Evolutionary conservation across 1,284 basidiomycete genomes (phyloP).

Genomic region (Phellopilus nigrolimitatus): DNA sequence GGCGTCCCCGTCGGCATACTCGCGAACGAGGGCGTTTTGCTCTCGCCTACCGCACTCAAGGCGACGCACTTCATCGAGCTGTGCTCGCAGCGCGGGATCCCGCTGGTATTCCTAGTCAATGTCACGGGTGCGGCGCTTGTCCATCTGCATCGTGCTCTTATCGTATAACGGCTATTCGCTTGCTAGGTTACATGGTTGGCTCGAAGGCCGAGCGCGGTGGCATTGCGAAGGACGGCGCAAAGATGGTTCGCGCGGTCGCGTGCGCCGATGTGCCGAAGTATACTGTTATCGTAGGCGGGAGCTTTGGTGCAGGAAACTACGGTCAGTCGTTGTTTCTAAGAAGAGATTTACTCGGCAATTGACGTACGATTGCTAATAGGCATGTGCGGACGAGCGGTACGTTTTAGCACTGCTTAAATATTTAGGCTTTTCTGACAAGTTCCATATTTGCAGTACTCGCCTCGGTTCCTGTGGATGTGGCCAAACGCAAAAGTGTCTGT

Average conservation of each 20-base stretch:
- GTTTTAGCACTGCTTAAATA: conserved; percentile 25
- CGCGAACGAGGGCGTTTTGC: conserved; percentile 92
- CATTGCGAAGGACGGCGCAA: conserved; percentile 95
- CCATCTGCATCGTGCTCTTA: conserved; percentile 9
- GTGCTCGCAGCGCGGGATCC: conserved; percentile 88
- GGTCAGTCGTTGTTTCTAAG: conserved; percentile 42
- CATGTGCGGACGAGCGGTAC: conserved; percentile 84
- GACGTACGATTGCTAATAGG: conserved; percentile 36
- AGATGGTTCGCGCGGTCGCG: conserved; percentile 96
- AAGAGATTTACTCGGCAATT: conserved; percentile 2
- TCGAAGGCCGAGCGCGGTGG: conserved; percentile 92
- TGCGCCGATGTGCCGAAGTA: conserved; percentile 93
- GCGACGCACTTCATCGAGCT: conserved; percentile 94
- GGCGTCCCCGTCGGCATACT: conserved; percentile 87
- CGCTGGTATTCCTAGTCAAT: conserved; percentile 90
- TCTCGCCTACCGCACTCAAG: conserved; percentile 90
- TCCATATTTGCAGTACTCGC: conserved; percentile 62
- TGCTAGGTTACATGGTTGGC: conserved; percentile 88
- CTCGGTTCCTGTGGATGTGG: conserved; percentile 98
- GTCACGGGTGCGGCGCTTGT: conserved; percentile 59
- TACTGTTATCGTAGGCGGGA: conserved; percentile 92
- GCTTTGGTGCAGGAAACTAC: conserved; percentile 94
- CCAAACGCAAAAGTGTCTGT: conserved; percentile 96
- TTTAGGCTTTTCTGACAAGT: not conserved
- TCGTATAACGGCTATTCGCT: not conserved